These are phyloP conservation scores for sorghum (Sorghum bicolor) DNA, from an alignment of 176 grass and related monocot species.

Conservation along the genomic window Sorghum_bicolor_NCBIv3 NC_012870.2:16589001-16589500, in stretches of 20 bases:
- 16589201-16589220: neutral
- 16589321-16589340: neutral
- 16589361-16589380: neutral
- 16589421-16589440: neutral
- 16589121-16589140: neutral
- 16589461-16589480: neutral
- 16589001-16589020: no score
- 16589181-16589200: neutral
- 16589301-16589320: neutral
- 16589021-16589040: no score
- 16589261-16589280: neutral
- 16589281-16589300: neutral
- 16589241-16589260: neutral
- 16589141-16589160: neutral
- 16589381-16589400: neutral
- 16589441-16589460: neutral
- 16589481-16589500: neutral
- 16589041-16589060: no score
- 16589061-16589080: no score
- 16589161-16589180: neutral
- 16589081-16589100: no score
- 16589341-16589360: neutral
- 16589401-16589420: neutral
- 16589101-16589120: no score
- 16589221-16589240: neutral